Percentiles rank a stretch among this genome's conserved stretches.
Conservation (phyloP, 768 basidiomycete species). For the Mycena chlorophos region DNA sequence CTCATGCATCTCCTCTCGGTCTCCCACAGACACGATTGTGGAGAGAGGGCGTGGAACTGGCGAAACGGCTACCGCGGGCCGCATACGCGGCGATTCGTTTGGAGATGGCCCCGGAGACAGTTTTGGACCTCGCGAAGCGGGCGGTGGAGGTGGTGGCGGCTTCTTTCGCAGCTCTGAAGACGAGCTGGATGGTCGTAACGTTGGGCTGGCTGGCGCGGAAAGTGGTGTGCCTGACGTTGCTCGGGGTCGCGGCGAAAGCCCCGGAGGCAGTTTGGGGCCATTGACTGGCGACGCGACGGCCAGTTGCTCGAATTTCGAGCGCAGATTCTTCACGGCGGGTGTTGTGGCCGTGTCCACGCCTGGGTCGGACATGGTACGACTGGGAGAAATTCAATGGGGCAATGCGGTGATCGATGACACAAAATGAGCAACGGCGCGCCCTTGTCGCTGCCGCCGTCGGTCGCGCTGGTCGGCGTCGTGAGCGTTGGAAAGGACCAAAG, state of each 20-base stretch:
- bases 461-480: background rate
- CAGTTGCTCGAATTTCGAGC: conserved; percentile 70
- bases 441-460: background rate
- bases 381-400: conserved; percentile 7
- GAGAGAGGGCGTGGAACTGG: conserved; percentile 17
- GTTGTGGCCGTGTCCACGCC: conserved; percentile 57
- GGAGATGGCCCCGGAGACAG: conserved; percentile 44
- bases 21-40: background rate
- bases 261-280: conserved; percentile 22
- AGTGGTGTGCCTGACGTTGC: conserved; percentile 36
- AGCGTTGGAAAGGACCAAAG: background rate
- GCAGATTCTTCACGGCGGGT: conserved; percentile 67
- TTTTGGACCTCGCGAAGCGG: conserved; percentile 44
- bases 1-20: conserved; percentile 3
- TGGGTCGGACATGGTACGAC: conserved; percentile 25
- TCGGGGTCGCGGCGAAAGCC: conserved; percentile 41
- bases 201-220: conserved; percentile 29
- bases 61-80: conserved; percentile 47
- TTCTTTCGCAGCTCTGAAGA: conserved; percentile 55
- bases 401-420: conserved; percentile 3
- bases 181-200: conserved; percentile 49
- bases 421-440: background rate
- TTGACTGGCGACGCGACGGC: conserved; percentile 40
- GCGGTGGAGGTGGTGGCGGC: conserved; percentile 62
- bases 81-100: conserved; percentile 49